Conservation (phyloP, 1,284 basidiomycete genomes). For the Clitocybe nebularis region DNA sequence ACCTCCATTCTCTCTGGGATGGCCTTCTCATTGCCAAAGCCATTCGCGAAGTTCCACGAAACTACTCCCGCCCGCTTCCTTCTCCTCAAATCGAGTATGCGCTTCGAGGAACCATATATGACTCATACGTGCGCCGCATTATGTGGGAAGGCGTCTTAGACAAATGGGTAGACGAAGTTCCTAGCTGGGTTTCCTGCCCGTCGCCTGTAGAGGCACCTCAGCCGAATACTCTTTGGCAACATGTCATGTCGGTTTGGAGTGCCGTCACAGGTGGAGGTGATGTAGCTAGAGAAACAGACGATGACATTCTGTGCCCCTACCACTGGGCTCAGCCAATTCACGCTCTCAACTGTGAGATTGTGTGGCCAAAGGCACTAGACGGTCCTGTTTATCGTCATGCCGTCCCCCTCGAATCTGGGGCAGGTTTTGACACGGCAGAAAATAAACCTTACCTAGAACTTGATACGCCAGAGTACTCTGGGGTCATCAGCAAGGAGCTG, state of each 20-base stretch:
- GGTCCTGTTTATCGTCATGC: slow-evolving; percentile 31
- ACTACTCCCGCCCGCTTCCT: slow-evolving; percentile 74
- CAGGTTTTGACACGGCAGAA: no score
- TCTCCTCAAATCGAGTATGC: slow-evolving; percentile 62
- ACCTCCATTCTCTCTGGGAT: slow-evolving; percentile 88
- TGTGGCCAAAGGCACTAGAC: slow-evolving; percentile 73
- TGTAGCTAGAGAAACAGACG: slow-evolving; percentile 42
- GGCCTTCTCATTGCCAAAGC: slow-evolving; percentile 76
- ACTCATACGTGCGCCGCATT: slow-evolving; percentile 83
- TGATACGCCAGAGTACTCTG: no score
- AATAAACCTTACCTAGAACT: no score
- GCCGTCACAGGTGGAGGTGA: slow-evolving; percentile 11
- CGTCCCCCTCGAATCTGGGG: no score
- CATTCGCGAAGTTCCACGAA: slow-evolving; percentile 66
- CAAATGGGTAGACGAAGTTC: slow-evolving; percentile 56
- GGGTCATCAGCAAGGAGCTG: no score
- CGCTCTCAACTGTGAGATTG: slow-evolving; percentile 71
- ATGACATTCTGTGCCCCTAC: slow-evolving; percentile 72
- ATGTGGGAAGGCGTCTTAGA: slow-evolving; percentile 77
- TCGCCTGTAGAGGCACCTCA: slow-evolving; percentile 16
- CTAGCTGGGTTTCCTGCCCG: slow-evolving; percentile 70
- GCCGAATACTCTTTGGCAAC: slow-evolving; percentile 24
- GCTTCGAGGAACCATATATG: slow-evolving; percentile 82
- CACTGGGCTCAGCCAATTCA: slow-evolving; percentile 72
- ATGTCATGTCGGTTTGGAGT: slow-evolving; percentile 22